Percentiles rank a stretch among this genome's conserved stretches.
Conservation (phyloP, 169 alveolate species). For the Plasmodium malariae region DNA sequence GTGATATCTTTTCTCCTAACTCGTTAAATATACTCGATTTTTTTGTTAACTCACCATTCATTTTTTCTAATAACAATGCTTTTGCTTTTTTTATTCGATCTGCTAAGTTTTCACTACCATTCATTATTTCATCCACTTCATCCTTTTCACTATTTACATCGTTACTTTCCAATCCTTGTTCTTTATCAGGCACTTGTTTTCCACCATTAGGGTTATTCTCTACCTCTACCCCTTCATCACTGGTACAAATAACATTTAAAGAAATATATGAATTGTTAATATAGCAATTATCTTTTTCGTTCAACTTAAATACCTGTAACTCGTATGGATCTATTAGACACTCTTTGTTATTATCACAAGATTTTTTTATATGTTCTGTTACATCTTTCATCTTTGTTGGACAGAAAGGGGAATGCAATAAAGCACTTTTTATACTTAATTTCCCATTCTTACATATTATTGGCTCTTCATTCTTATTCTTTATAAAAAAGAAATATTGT, state of each 20-base stretch:
- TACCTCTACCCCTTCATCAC: neutral
- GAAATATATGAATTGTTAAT: constrained; percentile 35
- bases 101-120: constrained; percentile 6
- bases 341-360: constrained; percentile 24
- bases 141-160: neutral
- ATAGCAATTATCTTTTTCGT: constrained; percentile 23
- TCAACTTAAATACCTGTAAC: neutral
- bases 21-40: constrained; percentile 8
- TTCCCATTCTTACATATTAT: constrained; percentile 26
- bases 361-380: constrained; percentile 10
- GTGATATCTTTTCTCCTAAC: constrained; percentile 3
- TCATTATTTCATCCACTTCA: neutral
- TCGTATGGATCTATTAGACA: constrained; percentile 33
- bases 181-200: neutral
- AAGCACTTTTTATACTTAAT: constrained; percentile 19
- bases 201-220: neutral
- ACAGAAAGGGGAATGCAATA: constrained; percentile 31
- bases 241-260: constrained; percentile 19
- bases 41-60: neutral
- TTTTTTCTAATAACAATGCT: neutral
- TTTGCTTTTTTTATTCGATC: constrained; percentile 12
- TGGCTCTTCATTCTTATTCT: constrained; percentile 53
- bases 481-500: constrained; percentile 37
- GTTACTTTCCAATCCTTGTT: neutral
- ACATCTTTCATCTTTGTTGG: constrained; percentile 17